phyloP scores from a whole-genome alignment of 2,329 filamentous ascomycete genomes.

The Penicillium sp. region DNA sequence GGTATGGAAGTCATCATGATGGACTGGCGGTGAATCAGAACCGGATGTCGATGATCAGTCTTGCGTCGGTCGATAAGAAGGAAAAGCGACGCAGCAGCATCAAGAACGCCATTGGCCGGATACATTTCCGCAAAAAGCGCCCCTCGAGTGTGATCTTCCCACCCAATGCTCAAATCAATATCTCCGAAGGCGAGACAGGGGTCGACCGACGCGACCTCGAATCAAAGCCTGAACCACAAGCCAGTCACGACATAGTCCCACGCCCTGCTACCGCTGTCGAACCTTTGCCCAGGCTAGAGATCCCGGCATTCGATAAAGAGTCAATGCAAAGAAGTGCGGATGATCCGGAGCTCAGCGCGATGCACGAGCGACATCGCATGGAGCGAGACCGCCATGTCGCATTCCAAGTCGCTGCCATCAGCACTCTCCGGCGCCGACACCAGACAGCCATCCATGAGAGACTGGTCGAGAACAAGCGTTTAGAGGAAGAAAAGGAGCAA shows the following conservation, averaged over 20 bases:
- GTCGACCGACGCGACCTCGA: conserved; percentile 40
- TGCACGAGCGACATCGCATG: conserved; percentile 31
- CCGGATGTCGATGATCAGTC: conserved; percentile 29
- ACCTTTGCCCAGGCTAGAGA: conserved; percentile 28
- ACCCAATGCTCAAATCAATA: conserved; percentile 26
- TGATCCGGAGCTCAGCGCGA: conserved; percentile 29
- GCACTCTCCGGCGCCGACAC: conserved; percentile 30
- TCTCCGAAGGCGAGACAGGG: conserved; percentile 25
- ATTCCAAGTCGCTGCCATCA: conserved; percentile 34
- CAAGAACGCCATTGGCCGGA: conserved; percentile 35
- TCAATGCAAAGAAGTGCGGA: conserved; percentile 35
- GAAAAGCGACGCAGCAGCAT: conserved; percentile 33
- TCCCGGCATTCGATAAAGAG: conserved; percentile 36
- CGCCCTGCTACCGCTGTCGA: conserved; percentile 15
- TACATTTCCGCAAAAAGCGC: conserved; percentile 37
- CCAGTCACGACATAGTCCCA: conserved; percentile 1
- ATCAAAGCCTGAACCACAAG: conserved; percentile 10
- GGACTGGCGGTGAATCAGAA: conserved; percentile 13
- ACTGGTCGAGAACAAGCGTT: conserved; percentile 28
- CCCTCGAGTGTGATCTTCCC: conserved; percentile 30
- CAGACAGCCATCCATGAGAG: conserved; percentile 29
- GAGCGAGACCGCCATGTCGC: conserved; percentile 33
- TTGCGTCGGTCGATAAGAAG: conserved; percentile 28
- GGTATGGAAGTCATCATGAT: conserved; percentile 16
- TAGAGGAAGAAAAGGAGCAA: conserved; percentile 37